Conservation (phyloP, 2,329 filamentous ascomycete genomes). For the Fusarium albosuccineum region DNA sequence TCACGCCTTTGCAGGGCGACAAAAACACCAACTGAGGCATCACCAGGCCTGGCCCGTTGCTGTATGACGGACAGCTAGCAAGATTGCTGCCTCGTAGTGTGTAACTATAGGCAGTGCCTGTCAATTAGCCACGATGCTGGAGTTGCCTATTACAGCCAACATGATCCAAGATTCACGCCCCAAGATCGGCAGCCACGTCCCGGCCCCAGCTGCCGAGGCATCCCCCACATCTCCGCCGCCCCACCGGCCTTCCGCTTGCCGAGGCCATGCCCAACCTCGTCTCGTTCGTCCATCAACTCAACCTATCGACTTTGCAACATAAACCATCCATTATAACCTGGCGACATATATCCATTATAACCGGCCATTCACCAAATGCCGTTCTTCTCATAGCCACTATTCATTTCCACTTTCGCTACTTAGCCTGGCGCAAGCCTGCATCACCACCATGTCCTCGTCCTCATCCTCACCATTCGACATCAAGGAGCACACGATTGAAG, state of each 20-base stretch:
- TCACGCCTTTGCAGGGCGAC: background rate
- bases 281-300: background rate
- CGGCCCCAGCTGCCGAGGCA: slow-evolving; percentile 40
- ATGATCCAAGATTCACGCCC: slow-evolving; percentile 6
- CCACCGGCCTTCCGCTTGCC: slow-evolving; percentile 25
- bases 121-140: no score
- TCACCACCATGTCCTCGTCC: slow-evolving; percentile 41
- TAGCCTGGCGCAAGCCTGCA: background rate
- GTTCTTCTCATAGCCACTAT: background rate
- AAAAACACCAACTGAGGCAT: slow-evolving; percentile 10
- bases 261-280: slow-evolving; percentile 36
- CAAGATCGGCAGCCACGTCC: slow-evolving; percentile 31
- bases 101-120: no score
- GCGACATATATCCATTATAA: background rate
- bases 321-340: no score
- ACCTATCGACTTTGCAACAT: background rate
- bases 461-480: slow-evolving; percentile 70
- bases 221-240: slow-evolving; percentile 35
- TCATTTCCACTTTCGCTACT: background rate
- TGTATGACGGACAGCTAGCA: background rate
- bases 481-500: slow-evolving; percentile 79
- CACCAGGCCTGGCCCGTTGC: background rate
- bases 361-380: background rate
- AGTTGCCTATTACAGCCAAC: background rate
- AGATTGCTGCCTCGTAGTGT: background rate